Conservation (phyloP, 768 basidiomycete species). For the Psilocybe cyanescens region DNA sequence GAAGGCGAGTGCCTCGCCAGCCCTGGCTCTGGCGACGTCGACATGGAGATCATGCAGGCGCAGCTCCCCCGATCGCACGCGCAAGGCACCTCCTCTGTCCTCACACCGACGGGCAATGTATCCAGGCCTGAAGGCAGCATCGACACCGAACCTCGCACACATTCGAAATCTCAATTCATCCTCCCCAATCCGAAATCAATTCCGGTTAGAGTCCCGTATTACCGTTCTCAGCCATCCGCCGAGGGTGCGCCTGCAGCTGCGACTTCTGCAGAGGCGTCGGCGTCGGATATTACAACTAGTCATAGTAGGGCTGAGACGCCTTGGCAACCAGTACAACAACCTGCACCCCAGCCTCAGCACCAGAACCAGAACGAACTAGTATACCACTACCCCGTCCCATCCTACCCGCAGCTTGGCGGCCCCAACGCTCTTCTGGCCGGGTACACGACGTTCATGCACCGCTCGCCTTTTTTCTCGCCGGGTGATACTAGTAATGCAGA, state of each 20-base stretch:
- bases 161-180: too few species aligned
- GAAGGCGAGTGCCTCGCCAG: neutral
- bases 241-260: too few species aligned
- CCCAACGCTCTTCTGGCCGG: neutral
- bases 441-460: neutral
- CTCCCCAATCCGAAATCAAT: too few species aligned
- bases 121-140: too few species aligned
- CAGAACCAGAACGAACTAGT: neutral
- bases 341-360: neutral
- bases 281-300: too few species aligned
- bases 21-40: neutral
- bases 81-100: neutral
- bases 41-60: neutral
- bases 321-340: neutral
- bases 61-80: neutral
- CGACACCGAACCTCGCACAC: too few species aligned
- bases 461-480: neutral
- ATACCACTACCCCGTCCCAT: conserved; percentile 20
- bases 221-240: neutral
- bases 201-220: neutral
- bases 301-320: too few species aligned
- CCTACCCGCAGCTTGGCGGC: conserved; percentile 10
- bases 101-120: too few species aligned
- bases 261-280: neutral
- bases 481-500: neutral